A percentile compares a stretch with the other conserved stretches of the same genome.
phyloP scores from a whole-genome alignment of 805 yeast species.

The Komagataella ulmi region DNA sequence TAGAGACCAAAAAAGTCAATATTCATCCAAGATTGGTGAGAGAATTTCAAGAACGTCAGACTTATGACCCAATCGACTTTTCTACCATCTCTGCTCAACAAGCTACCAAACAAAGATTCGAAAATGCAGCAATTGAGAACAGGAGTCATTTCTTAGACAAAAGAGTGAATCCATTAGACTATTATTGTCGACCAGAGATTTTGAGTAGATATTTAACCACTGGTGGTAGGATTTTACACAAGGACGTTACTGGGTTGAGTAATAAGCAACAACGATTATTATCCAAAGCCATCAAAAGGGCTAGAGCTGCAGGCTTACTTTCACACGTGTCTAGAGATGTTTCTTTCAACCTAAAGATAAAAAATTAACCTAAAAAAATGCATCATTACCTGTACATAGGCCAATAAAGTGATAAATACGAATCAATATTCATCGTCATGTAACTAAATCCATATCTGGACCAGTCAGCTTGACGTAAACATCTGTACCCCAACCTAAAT shows the following conservation, averaged over 20 bases:
- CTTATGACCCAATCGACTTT: conserved; percentile 78
- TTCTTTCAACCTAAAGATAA: conserved; percentile 12
- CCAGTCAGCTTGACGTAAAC: conserved; percentile 43
- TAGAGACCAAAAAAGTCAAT: conserved; percentile 8
- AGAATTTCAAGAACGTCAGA: conserved; percentile 35
- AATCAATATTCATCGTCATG: conserved; percentile 1
- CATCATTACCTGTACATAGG: neutral
- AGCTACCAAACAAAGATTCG: conserved; percentile 29
- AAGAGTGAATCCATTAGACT: conserved; percentile 54
- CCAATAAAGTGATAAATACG: neutral
- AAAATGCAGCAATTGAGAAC: conserved; percentile 7
- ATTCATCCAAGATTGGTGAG: conserved; percentile 24
- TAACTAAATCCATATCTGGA: conserved; percentile 6
- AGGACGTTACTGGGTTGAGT: conserved; percentile 57
- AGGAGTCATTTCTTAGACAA: conserved; percentile 13
- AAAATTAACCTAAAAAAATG: conserved; percentile 18
- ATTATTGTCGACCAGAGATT: conserved; percentile 59
- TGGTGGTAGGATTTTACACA: conserved; percentile 67
- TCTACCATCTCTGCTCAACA: conserved; percentile 33
- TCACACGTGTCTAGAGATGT: conserved; percentile 61
- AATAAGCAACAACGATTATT: conserved; percentile 56
- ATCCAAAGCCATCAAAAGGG: conserved; percentile 67
- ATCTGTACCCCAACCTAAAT: conserved; percentile 71
- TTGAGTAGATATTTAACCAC: conserved; percentile 52
- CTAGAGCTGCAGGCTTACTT: conserved; percentile 69